These are phyloP conservation scores for Colletotrichum musicola DNA, from an alignment of 2,329 filamentous ascomycete species.

Conservation along the genomic window DNA sequence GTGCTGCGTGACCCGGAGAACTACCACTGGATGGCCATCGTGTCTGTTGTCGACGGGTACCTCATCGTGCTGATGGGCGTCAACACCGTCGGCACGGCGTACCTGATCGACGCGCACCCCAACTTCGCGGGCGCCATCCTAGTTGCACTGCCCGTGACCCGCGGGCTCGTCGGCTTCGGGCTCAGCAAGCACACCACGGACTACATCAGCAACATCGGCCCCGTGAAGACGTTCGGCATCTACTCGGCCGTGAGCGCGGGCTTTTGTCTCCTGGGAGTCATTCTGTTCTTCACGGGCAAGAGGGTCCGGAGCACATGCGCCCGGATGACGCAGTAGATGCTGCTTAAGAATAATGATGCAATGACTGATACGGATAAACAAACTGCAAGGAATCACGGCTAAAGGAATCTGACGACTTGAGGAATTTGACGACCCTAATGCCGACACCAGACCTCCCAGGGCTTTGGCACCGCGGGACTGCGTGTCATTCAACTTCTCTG, in stretches of 20 bases:
- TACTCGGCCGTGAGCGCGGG: slow-evolving; percentile 31
- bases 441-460: background rate
- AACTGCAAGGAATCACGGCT: background rate
- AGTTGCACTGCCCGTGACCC: slow-evolving; percentile 28
- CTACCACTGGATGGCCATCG: slow-evolving; percentile 38
- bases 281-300: slow-evolving; percentile 29
- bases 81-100: slow-evolving; percentile 30
- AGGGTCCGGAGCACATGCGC: slow-evolving; percentile 12
- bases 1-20: slow-evolving; percentile 22
- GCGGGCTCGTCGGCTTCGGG: slow-evolving; percentile 32
- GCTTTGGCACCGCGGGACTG: background rate
- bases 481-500: background rate
- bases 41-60: slow-evolving; percentile 26
- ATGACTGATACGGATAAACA: background rate
- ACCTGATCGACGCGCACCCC: slow-evolving; percentile 34
- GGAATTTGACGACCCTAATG: background rate
- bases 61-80: slow-evolving; percentile 30
- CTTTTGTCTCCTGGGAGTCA: slow-evolving; percentile 25
- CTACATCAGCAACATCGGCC: slow-evolving; percentile 40
- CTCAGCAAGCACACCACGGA: slow-evolving; percentile 34
- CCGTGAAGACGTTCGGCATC: slow-evolving; percentile 31
- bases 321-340: slow-evolving; percentile 13
- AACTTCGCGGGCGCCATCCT: slow-evolving; percentile 28
- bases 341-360: background rate
- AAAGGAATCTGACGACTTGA: too few relatives aligned